Evolutionary conservation across 192 early-diverging fungal species (phyloP), one percentile per base, ranked within the genome.

Genomic region (Kickxella alabastrina): DNA sequence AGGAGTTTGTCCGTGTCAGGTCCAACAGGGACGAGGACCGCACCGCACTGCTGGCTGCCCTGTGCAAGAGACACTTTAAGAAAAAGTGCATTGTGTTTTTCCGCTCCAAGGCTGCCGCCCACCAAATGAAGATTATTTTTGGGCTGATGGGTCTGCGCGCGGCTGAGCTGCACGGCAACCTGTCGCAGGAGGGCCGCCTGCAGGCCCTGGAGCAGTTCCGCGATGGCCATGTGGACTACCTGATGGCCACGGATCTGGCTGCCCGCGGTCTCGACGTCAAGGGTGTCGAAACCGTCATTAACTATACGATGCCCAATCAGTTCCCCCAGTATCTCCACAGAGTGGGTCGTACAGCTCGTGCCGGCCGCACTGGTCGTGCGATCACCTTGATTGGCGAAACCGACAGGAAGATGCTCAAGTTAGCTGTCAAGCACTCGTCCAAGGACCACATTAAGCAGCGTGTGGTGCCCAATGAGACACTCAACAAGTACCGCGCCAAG

Each of bases 71-170:
- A 19, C 90, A 86, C 2, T 92, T 92, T 65, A 86, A 86, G 51
- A 51, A 62, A 26, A 79, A 87, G 41, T 82, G 82, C 40, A 93
- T 99, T 41, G 71, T 99, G 18, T 99, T 99, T 61, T 97, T 99
- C 83, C 65, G 88, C 44, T 88, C 83, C 44, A 99, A 99, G 73
- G 85, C 86, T 10, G 89, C 92, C 0, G 97, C 93, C 2, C 95
- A 97, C 79, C 89, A 95, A 62, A 99, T 99, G 97, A 91, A 91
- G 79, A 89, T 99, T 50, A 56, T 99, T 4, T 97, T 99, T 72
- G 92, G 90, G 13, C 61, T 99, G 25, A 72, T 89, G 21, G 92
- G 92, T 0, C 62, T 99, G 27, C 86, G 83, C 10, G 83, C 95
- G 4, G 89, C 85, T 22, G 97, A 97, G 57, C 69, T 99, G 36